Conservation (phyloP, 192 early-diverging fungal species). For the Chytriomyces sp. region DNA sequence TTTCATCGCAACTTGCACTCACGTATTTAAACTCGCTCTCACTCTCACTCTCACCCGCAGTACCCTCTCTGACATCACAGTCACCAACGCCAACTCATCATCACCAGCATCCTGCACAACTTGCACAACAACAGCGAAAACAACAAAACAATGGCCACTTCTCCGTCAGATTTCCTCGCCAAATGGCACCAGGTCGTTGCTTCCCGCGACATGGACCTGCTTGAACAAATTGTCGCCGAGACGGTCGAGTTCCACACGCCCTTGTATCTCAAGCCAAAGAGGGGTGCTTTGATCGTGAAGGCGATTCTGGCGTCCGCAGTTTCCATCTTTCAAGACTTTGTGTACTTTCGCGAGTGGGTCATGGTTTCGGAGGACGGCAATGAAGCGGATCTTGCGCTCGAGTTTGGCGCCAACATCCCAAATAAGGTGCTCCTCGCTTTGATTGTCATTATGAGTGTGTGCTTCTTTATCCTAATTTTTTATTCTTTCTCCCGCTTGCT, state of each 20-base stretch:
- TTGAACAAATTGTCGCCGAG: conserved; percentile 21
- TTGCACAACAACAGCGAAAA: too few species aligned
- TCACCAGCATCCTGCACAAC: too few species aligned
- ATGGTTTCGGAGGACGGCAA: conserved; percentile 16
- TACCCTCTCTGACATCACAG: too few species aligned
- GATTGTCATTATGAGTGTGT: too few species aligned
- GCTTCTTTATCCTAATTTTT: too few species aligned
- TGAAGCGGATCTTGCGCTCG: conserved; percentile 18
- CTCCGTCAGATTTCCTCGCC: conserved; percentile 4
- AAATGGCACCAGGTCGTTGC: conserved; percentile 34
- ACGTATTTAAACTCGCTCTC: too few species aligned
- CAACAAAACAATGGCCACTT: neutral
- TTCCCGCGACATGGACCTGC: conserved; percentile 21
- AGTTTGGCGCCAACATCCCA: conserved; percentile 37
- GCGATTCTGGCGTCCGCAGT: conserved; percentile 33
- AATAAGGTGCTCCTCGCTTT: neutral
- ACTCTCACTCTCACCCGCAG: too few species aligned
- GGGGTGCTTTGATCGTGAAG: conserved; percentile 23
- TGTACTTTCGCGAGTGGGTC: conserved; percentile 36
- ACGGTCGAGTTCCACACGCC: conserved; percentile 41
- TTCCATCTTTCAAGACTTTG: conserved; percentile 37
- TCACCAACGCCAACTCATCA: too few species aligned
- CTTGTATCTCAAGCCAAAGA: conserved; percentile 38
- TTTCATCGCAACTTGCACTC: too few species aligned
- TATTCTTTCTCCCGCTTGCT: too few species aligned